phyloP scores from a whole-genome alignment of 768 basidiomycete genomes.

The Lactarius trivialis region DNA sequence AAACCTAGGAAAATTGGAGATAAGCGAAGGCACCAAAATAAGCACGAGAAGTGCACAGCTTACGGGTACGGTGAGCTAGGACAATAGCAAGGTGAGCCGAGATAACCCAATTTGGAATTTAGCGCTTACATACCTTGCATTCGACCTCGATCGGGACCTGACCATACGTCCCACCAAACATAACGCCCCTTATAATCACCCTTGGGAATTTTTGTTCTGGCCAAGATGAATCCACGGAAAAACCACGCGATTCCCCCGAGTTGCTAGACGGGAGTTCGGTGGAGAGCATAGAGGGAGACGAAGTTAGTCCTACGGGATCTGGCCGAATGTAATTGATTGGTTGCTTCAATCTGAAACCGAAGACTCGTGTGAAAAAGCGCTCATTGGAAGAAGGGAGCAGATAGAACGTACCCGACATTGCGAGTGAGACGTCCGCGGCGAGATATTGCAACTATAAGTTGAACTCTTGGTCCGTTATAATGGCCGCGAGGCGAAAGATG shows the following conservation, averaged over 20 bases:
- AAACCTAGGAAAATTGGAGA: neutral
- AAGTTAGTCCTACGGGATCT: neutral
- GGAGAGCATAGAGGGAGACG: neutral
- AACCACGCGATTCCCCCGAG: neutral
- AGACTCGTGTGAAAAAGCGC: neutral
- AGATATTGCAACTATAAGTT: constrained; percentile 10
- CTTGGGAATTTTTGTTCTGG: neutral
- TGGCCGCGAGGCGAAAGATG: neutral
- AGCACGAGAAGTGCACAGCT: neutral
- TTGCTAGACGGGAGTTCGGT: neutral
- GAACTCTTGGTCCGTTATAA: neutral
- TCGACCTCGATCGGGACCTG: constrained; percentile 14
- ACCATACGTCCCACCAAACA: neutral
- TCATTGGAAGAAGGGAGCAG: neutral
- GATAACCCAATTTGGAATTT: neutral
- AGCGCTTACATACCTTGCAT: constrained; percentile 6
- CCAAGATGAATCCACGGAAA: neutral
- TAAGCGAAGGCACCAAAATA: neutral
- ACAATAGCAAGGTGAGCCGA: neutral
- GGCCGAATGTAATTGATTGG: neutral
- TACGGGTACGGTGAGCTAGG: constrained; percentile 11
- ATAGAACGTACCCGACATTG: constrained; percentile 13
- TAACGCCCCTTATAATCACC: constrained; percentile 8
- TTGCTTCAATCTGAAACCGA: neutral
- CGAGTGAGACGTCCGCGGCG: constrained; percentile 3